Evolutionary conservation across 257 asterid genomes (phyloP).

Genomic region (Nicotiana obtusifolia): DNA sequence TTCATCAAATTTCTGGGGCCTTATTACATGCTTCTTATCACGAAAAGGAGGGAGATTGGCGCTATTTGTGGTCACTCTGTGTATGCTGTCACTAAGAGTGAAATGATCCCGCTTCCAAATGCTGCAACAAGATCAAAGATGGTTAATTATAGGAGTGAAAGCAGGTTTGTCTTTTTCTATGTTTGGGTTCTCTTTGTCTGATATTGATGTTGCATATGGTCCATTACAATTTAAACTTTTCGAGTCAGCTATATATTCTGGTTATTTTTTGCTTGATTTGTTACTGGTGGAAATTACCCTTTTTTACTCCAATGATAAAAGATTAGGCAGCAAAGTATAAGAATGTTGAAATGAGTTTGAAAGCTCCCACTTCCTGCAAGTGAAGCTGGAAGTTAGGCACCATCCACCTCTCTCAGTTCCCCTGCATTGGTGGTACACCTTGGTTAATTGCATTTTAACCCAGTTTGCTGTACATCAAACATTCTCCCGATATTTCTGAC

Average conservation of each 20-base stretch:
- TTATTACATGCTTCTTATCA: slow-evolving; percentile 83
- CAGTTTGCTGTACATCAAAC: not conserved
- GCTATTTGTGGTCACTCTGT: slow-evolving; percentile 77
- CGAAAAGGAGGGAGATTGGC: slow-evolving; percentile 89
- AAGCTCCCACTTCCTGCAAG: not conserved
- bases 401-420: slow-evolving; percentile 4
- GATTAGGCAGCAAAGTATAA: not conserved
- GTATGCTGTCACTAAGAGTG: slow-evolving; percentile 76
- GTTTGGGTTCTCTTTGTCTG: not conserved
- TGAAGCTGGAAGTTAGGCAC: not conserved
- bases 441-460: not conserved
- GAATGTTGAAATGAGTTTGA: slow-evolving; percentile 3
- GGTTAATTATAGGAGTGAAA: slow-evolving; percentile 58
- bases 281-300: not conserved
- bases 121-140: slow-evolving; percentile 51
- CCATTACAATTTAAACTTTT: not conserved
- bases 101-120: slow-evolving; percentile 74
- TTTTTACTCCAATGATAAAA: not conserved
- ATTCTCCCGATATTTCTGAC: not conserved
- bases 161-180: slow-evolving; percentile 44
- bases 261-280: not conserved
- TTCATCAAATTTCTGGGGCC: slow-evolving; percentile 91
- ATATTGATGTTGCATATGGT: not conserved
- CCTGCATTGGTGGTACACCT: not conserved
- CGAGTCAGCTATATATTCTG: not conserved